A percentile compares a stretch with the other conserved stretches of the same genome.
Evolutionary conservation across 306 rosid species (phyloP).

Genomic region (Quercus berberidifolia): DNA sequence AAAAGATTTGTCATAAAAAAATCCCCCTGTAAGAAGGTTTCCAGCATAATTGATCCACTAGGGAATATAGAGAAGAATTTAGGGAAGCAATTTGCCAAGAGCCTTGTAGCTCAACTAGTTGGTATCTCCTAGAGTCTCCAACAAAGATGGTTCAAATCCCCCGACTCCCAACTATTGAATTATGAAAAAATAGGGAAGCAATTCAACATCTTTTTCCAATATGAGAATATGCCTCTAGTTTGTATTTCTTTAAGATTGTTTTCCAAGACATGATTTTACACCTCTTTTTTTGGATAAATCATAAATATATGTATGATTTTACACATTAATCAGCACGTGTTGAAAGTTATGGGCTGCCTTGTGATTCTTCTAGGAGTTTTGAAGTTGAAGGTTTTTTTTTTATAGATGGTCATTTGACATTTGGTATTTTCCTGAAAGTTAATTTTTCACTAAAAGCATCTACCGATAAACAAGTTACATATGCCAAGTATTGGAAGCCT

Average conservation of each 20-base stretch:
- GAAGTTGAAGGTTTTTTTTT: background rate
- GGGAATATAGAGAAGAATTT: too few relatives aligned
- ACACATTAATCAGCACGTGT: background rate
- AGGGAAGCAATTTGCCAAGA: too few relatives aligned
- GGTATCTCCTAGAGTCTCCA: too few relatives aligned
- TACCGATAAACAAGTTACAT: background rate
- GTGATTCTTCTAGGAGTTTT: background rate
- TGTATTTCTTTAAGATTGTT: background rate
- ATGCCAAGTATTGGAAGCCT: background rate
- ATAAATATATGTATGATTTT: background rate
- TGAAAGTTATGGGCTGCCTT: background rate
- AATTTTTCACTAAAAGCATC: background rate
- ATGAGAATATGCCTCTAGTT: background rate
- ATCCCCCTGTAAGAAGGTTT: too few relatives aligned
- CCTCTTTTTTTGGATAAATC: too few relatives aligned
- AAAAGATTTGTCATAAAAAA: too few relatives aligned
- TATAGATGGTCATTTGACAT: background rate
- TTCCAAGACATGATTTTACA: background rate
- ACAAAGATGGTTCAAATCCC: too few relatives aligned
- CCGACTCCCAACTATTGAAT: too few relatives aligned
- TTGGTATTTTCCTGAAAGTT: background rate
- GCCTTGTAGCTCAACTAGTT: too few relatives aligned
- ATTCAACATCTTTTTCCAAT: background rate
- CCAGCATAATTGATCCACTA: too few relatives aligned
- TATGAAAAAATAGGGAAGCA: background rate